Base-by-base conservation (phyloP, 805 yeast genomes). In the Teunomyces gatunensis region DNA sequence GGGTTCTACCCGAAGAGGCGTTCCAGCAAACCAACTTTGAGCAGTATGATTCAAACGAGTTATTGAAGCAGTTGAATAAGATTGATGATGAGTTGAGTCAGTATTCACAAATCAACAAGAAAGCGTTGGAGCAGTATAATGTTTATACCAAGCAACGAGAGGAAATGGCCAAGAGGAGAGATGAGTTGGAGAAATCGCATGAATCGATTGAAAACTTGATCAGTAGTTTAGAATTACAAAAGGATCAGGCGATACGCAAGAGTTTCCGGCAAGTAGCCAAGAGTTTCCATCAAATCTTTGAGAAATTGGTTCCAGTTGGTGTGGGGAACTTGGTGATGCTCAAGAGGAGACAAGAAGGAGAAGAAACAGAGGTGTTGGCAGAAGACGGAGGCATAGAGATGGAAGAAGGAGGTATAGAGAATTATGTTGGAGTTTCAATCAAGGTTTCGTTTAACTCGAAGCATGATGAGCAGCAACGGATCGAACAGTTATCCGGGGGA, bases 401-500 rank as follows among this genome's bases (percentile, higher is more conserved):
- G 3, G 63, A 55, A 5, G 54, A 46, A 1, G 47, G 53, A 12
- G 52, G 45, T 5, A 73, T 80, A 42, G 87, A 83, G 13, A 79
- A 80, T 46, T 89, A 86, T 61, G 71, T 74, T 9, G 98, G 98
- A 20, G 89, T 92, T 3, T 80, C 95, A 0, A 88, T 94, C 46
- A 75, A 85, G 7, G 97, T 91, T 2, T 88, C 97, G 0, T 92
- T 92, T 74, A 92, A 89, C 62, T 85, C 95, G 7, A 84, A 84
- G 59, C 75, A 78, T 23, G 87, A 91, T 60, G 97, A 90, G 55
- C 96, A 89, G 63, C 87, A 85, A 51, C 77, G 87, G 51, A 85
- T 92, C 47, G 96, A 89, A 62, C 97, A 91, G 62, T 73, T 94
- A 13, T 89, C 97, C 1, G 99, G 99, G 35, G 99, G 99, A 9